phyloP scores from a whole-genome alignment of 2,329 filamentous ascomycete species.

The Trichoderma afroharzianum region DNA sequence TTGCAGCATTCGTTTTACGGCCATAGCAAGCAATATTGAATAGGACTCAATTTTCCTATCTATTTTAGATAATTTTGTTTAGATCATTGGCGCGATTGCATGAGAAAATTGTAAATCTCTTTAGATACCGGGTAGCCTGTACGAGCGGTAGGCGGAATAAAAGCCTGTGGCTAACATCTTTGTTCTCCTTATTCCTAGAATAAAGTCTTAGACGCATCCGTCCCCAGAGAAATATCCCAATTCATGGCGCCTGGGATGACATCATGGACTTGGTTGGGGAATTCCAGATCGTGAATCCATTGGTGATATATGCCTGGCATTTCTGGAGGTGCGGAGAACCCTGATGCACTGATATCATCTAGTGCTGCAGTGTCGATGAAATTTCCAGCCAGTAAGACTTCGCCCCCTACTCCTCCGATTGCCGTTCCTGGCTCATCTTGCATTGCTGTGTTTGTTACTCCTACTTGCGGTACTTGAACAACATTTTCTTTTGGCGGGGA shows the following conservation, averaged over 20 bases:
- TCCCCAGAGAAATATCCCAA: background rate
- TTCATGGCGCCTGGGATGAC: background rate
- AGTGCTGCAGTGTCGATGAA: background rate
- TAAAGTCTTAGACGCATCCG: background rate
- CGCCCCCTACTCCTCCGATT: no score
- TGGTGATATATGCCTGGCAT: background rate
- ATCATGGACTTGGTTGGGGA: background rate
- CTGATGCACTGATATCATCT: background rate
- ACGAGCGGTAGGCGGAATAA: background rate
- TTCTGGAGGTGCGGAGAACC: background rate
- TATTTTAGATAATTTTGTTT: background rate
- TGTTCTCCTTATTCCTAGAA: background rate
- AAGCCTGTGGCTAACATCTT: background rate
- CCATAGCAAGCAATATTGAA: background rate
- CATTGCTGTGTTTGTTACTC: background rate
- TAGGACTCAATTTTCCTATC: background rate
- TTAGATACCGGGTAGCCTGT: background rate
- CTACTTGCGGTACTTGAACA: background rate
- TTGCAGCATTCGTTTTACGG: background rate
- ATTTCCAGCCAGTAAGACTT: background rate
- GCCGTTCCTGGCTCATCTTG: background rate
- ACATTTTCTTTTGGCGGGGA: no score
- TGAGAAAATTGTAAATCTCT: background rate
- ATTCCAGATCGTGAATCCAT: background rate
- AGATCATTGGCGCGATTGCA: background rate